These are phyloP conservation scores for Gracilariopsis chorda DNA, from an alignment of 23 red algal species.

Conservation along the genomic window DNA sequence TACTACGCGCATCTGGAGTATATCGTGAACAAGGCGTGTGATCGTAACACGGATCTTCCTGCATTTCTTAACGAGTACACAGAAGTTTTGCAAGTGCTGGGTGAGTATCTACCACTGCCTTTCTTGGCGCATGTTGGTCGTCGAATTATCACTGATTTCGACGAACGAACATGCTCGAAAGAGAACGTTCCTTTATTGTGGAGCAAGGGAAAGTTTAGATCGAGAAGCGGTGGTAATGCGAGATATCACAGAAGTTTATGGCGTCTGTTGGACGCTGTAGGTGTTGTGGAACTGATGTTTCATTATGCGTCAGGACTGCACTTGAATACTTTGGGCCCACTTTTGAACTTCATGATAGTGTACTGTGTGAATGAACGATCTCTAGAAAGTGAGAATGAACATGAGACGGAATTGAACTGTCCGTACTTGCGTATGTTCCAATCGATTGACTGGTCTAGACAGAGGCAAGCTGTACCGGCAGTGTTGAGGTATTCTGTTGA, in stretches of 20 bases:
- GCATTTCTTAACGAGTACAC: not conserved
- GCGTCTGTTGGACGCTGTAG: not conserved
- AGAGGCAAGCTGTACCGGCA: too few species aligned
- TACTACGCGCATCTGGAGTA: not conserved
- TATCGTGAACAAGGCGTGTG: not conserved
- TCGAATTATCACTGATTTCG: not conserved
- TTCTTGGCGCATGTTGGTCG: not conserved
- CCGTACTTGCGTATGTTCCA: not conserved
- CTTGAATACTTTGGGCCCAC: not conserved
- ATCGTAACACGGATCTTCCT: not conserved
- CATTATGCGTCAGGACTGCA: not conserved
- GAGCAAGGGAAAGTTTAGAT: not conserved
- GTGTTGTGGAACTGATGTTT: not conserved
- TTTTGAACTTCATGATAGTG: not conserved
- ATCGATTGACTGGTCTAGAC: too few species aligned
- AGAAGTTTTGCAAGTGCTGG: not conserved
- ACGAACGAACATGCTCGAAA: not conserved
- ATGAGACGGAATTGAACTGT: not conserved
- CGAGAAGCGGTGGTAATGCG: not conserved
- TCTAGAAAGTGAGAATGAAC: not conserved
- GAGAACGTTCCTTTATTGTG: not conserved
- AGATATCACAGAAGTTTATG: not conserved
- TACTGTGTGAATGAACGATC: not conserved
- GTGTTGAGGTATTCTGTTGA: too few species aligned
- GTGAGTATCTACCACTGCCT: not conserved